phyloP scores from a whole-genome alignment of 345 rosid species.

The Salix viminalis region DNA sequence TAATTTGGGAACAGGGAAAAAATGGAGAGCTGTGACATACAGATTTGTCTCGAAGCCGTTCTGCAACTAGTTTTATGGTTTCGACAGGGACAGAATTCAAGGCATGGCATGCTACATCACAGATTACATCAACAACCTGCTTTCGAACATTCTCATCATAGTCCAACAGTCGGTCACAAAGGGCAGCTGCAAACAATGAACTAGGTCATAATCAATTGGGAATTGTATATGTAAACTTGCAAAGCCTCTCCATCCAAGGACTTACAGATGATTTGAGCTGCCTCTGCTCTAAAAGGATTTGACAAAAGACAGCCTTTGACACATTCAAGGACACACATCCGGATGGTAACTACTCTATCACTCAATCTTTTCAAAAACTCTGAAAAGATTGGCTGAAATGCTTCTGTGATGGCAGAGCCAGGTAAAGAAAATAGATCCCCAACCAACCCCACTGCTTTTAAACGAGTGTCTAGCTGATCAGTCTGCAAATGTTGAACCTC shows the following conservation, averaged over 20 bases:
- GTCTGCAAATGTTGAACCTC: conserved; percentile 49
- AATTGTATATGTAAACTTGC: conserved; percentile 10
- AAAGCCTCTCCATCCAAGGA: conserved; percentile 15
- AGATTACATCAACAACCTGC: conserved; percentile 87
- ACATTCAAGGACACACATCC: conserved; percentile 84
- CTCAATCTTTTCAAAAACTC: conserved; percentile 93
- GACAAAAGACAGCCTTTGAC: conserved; percentile 77
- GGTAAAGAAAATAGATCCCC: conserved; percentile 87
- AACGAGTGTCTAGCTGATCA: conserved; percentile 80
- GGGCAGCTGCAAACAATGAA: conserved; percentile 59
- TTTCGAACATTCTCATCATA: conserved; percentile 93
- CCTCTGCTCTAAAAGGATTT: conserved; percentile 66
- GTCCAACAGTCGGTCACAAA: conserved; percentile 93
- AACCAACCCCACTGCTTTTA: conserved; percentile 77
- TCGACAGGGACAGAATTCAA: conserved; percentile 59
- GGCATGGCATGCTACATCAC: conserved; percentile 72
- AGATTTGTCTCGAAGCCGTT: conserved; percentile 95
- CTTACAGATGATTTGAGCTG: conserved; percentile 77
- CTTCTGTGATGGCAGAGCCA: conserved; percentile 53
- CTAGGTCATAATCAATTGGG: conserved; percentile 16
- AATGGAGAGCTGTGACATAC: conserved; percentile 42
- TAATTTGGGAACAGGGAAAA: conserved; percentile 10
- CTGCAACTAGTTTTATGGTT: conserved; percentile 72
- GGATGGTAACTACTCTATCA: conserved; percentile 80
- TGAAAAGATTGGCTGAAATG: conserved; percentile 73